Conservation (phyloP, 768 basidiomycete species). For the Ramaria rubella region DNA sequence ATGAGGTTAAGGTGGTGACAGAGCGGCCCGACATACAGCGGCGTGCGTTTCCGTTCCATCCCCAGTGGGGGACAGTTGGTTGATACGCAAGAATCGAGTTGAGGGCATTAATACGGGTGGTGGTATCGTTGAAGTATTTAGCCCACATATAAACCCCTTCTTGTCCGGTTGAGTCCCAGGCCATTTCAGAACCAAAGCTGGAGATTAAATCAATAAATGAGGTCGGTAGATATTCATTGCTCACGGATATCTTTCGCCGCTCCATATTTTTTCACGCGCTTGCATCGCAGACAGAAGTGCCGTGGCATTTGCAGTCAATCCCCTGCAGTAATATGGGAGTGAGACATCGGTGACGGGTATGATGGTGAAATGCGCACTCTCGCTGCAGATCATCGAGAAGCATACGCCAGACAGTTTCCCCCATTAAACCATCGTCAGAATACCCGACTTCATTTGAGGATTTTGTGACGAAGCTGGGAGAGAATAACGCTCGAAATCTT, state of each 20-base stretch:
- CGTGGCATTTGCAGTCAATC: constrained; percentile 41
- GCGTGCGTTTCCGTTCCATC: constrained; percentile 53
- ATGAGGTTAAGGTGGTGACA: neutral
- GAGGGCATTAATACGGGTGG: constrained; percentile 43
- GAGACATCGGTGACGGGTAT: neutral
- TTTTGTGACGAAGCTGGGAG: constrained; percentile 33
- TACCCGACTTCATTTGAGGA: constrained; percentile 35
- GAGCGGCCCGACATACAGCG: constrained; percentile 34
- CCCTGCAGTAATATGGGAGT: constrained; percentile 16
- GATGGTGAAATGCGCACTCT: constrained; percentile 22
- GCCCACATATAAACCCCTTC: constrained; percentile 53
- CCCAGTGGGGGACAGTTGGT: constrained; percentile 53
- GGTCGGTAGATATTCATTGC: constrained; percentile 14
- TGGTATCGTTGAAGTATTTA: constrained; percentile 46
- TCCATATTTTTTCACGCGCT: constrained; percentile 39
- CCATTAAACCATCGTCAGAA: constrained; percentile 45
- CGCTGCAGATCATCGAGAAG: constrained; percentile 45
- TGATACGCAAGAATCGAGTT: constrained; percentile 54
- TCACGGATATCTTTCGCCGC: constrained; percentile 45
- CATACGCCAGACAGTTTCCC: constrained; percentile 45
- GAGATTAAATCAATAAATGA: constrained; percentile 3
- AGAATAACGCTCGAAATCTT: neutral
- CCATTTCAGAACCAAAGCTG: constrained; percentile 56
- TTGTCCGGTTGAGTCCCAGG: constrained; percentile 49
- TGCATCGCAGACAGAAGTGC: constrained; percentile 42